Base-by-base conservation (phyloP, 1,284 basidiomycete genomes). In the Vanrija sp. region DNA sequence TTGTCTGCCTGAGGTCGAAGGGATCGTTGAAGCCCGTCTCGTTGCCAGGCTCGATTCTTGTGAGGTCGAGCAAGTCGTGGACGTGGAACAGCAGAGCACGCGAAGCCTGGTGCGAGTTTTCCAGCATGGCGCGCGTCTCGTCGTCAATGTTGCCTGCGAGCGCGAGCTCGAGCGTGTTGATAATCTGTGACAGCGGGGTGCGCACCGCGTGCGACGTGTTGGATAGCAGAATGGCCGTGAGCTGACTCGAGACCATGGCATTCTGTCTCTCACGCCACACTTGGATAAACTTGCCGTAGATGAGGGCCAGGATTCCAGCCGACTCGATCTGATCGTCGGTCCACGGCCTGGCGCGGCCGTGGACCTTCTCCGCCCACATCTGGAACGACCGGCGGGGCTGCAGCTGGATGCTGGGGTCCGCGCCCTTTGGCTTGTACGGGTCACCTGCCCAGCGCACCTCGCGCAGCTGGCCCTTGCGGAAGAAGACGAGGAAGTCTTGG, bases 281-380 rank as follows among this genome's bases (percentile, higher is more conserved):
- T 68, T 88, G 86, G 47, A 75, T 73, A 75, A 90, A 91, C 83
- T 88, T 75, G 27, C 73, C 74, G 58, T 76, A 76, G 10, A 93
- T 87, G 22, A 92, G 75, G 16, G 88, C 85, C n/a, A 93, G 78
- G 5, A 92, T 87, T 39, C 85, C 85, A 0, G 88, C 89, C 3
- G 89, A 91, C 73, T 93, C 89, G 44, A 92, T 74, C 69, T 93
- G 88, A 65, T 93, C 89, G 56, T 92, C 88, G 12, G 87, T 86
- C 89, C 89, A 95, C 6, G 79, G 78, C 31, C 87, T 79, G 63
- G 83, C 86, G 41, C 84, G 79, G 3, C 88, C 89, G 19, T 83
- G 80, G 9, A 93, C 84, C 2, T 79, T 85, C 72, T 93, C 86
- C 0, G 83, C 83, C 89, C 89, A 94, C 3, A 82, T 80, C 65